Evolutionary conservation across 805 yeast species (phyloP).

Genomic region (Starmerella asiatica): DNA sequence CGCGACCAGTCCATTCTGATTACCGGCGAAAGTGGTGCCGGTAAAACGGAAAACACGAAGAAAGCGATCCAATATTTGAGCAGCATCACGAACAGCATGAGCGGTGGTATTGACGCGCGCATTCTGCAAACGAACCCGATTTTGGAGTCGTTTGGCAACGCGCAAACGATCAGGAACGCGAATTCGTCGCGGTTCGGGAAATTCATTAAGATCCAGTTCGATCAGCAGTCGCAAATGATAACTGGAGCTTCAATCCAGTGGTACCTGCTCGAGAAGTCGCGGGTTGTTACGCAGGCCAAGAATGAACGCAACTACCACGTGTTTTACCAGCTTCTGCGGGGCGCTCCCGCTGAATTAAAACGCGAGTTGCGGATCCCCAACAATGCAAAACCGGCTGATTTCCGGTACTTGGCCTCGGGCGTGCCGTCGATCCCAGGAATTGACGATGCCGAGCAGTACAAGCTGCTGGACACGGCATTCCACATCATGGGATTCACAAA

Average conservation of each 20-base stretch:
- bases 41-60: conserved; percentile 95
- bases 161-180: conserved; percentile 85
- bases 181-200: conserved; percentile 96
- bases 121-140: conserved; percentile 92
- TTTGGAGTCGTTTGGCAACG: conserved; percentile 90
- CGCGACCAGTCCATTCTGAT: conserved; percentile 83
- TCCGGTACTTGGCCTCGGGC: conserved; percentile 46
- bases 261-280: conserved; percentile 84
- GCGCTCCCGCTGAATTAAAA: conserved; percentile 37
- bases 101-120: conserved; percentile 50
- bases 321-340: conserved; percentile 73
- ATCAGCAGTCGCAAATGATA: conserved; percentile 41
- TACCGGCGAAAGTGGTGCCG: conserved; percentile 99
- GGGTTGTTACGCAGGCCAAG: conserved; percentile 64
- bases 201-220: conserved; percentile 76
- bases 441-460: conserved; percentile 61
- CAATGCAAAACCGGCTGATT: conserved; percentile 35
- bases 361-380: conserved; percentile 27
- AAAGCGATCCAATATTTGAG: conserved; percentile 86
- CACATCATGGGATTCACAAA: conserved; percentile 55
- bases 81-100: conserved; percentile 37
- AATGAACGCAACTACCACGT: conserved; percentile 86
- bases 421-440: conserved; percentile 52
- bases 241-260: conserved; percentile 89
- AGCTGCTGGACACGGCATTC: conserved; percentile 51